Base-by-base conservation (phyloP, 2,329 filamentous ascomycete species). In the Trichoderma sp. region DNA sequence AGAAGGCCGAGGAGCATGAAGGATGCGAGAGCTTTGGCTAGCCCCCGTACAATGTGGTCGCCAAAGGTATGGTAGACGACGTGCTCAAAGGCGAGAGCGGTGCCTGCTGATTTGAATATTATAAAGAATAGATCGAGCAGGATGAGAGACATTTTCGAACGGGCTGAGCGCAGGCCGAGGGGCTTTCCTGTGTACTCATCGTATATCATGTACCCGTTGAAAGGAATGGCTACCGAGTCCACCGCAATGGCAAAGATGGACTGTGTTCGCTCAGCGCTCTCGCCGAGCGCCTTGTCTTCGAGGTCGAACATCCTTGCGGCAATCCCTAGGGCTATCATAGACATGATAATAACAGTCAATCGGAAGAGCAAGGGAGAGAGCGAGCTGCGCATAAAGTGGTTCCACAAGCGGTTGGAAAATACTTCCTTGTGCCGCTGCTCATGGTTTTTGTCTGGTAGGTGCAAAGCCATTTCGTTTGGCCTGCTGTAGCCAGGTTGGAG, bases 161-260 rank as follows among this genome's bases (percentile, higher is more conserved):
- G 91, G 11, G 94, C 90, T 7, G 91, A 91, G 57, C 97, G 92
- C 73, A 99, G 84, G 1, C 96, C 96, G 24, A 99, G 85, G 26
- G 97, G 96, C 80, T 97, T 97, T 34, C 94, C 93, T 6, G 93
- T 96, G 82, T 98, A 98, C 83, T 99, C 96, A 79, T 99, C 96
- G 83, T 91, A 97, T 28, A 95, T 97, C 83, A 98, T 96, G 83
- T 97, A 98, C 63, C 93, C 84, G 70, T 97, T 92, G 82, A 98
- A 99, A 3, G 95, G 90, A 72, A 98, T 87, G 3, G 96, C 95
- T 15, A 98, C 87, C 7, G 92, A 90, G 81, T 98, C 95, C 51
- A 99, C 93, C 43, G 93, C 89, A 69, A 98, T 91, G 34, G 95
- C 95, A 83, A 98, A 94, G 72, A 94, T 88, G 8, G 94, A 92